These are phyloP conservation scores for Zymoseptoria pseudotritici DNA, from an alignment of 2,329 filamentous ascomycete species.

Conservation along the genomic window DNA sequence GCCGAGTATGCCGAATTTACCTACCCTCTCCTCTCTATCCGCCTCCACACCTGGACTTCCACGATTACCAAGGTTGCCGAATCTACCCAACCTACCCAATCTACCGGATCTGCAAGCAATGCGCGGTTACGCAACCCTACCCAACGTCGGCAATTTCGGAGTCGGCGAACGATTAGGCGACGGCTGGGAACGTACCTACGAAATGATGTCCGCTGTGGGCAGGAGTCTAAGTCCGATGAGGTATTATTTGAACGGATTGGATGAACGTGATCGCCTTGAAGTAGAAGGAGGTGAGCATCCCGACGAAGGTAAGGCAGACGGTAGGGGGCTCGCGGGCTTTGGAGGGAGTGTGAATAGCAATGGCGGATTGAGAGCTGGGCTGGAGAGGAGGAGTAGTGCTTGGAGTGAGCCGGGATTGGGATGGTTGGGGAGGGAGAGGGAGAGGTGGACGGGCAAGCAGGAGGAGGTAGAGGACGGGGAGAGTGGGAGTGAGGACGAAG, in stretches of 20 bases:
- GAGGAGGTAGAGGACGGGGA: constrained; percentile 29
- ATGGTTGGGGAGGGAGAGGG: constrained; percentile 16
- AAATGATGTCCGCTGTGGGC: constrained; percentile 40
- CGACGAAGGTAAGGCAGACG: constrained; percentile 16
- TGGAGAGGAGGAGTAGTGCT: constrained; percentile 10
- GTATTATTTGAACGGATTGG: constrained; percentile 35
- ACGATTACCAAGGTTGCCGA: constrained; percentile 21
- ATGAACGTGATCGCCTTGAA: constrained; percentile 16
- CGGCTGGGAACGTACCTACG: constrained; percentile 35
- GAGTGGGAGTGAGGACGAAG: constrained; percentile 22
- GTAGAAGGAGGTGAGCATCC: constrained; percentile 21
- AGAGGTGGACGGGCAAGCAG: constrained; percentile 25
- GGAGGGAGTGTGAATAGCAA: constrained; percentile 9
- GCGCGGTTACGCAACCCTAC: constrained; percentile 25
- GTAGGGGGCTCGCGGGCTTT: background rate
- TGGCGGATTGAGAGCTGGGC: constrained; percentile 7
- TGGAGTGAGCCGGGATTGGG: constrained; percentile 15
- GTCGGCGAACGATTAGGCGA: constrained; percentile 15
- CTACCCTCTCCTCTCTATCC: constrained; percentile 16
- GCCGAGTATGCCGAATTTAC: constrained; percentile 25
- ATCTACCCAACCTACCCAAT: constrained; percentile 25
- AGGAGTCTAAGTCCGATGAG: constrained; percentile 39
- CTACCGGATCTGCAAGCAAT: constrained; percentile 17
- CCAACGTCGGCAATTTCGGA: constrained; percentile 13
- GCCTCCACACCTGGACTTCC: constrained; percentile 23